Conservation (phyloP, 805 yeast genomes). For the Candida sithepensis region DNA sequence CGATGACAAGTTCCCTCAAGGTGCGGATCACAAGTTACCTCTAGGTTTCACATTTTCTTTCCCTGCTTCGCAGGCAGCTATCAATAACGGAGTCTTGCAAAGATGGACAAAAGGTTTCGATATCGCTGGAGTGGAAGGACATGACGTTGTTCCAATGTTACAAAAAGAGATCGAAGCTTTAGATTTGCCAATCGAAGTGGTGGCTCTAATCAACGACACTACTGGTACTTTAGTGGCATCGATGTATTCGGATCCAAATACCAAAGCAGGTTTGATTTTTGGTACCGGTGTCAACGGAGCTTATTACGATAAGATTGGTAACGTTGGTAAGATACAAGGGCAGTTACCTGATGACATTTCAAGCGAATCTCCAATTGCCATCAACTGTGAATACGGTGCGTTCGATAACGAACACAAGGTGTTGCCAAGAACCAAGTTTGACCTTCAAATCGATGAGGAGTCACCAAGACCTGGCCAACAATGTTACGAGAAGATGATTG, state of each 20-base stretch:
- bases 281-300: conserved; percentile 99
- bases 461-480: conserved; percentile 98
- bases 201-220: conserved; percentile 93
- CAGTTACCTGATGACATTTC: conserved; percentile 57
- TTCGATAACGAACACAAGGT: conserved; percentile 85
- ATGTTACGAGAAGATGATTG: conserved; percentile 93
- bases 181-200: conserved; percentile 76
- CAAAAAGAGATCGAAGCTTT: conserved; percentile 65
- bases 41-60: conserved; percentile 94
- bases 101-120: conserved; percentile 99
- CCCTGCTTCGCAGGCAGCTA: conserved; percentile 80
- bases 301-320: conserved; percentile 71
- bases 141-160: conserved; percentile 89
- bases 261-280: conserved; percentile 92
- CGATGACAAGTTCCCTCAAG: conserved; percentile 55
- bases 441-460: conserved; percentile 70
- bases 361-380: conserved; percentile 76
- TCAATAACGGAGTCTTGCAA: conserved; percentile 83
- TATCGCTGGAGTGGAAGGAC: conserved; percentile 88
- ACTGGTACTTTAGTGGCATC: conserved; percentile 97
- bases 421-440: conserved; percentile 89
- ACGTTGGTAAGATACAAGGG: conserved; percentile 81
- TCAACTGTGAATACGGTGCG: conserved; percentile 98
- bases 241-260: conserved; percentile 80
- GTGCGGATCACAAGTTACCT: conserved; percentile 59